Evolutionary conservation across 768 basidiomycete genomes (phyloP).

Genomic region (Macrocybe gigantea): DNA sequence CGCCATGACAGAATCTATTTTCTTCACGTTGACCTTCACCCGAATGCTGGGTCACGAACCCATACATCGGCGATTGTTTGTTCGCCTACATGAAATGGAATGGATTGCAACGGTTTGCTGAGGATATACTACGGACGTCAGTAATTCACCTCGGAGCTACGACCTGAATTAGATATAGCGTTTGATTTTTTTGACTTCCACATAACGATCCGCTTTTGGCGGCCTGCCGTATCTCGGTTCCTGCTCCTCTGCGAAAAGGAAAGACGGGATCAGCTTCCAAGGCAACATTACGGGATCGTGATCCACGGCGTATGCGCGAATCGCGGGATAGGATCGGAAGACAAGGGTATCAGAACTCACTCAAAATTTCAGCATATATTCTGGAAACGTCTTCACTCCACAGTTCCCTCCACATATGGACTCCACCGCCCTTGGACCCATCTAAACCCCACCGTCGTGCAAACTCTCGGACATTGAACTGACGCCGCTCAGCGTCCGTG

Average conservation of each 20-base stretch:
- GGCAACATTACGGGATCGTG: constrained; percentile 2
- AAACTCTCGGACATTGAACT: constrained; percentile 68
- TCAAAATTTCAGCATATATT: constrained; percentile 61
- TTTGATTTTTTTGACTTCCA: constrained; percentile 40
- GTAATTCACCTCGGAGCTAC: not conserved
- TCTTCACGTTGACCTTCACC: not conserved
- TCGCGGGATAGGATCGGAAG: not conserved
- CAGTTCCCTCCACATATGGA: constrained; percentile 77
- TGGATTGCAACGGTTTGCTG: not conserved
- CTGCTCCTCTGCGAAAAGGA: constrained; percentile 22
- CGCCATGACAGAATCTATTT: not conserved
- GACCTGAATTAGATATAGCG: constrained; percentile 33
- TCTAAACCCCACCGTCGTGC: constrained; percentile 47
- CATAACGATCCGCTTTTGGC: constrained; percentile 51
- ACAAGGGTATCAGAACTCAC: constrained; percentile 39
- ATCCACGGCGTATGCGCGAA: no score
- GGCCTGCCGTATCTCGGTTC: constrained; percentile 56
- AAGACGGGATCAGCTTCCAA: constrained; percentile 6
- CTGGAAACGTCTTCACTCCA: constrained; percentile 62
- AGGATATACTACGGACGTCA: not conserved
- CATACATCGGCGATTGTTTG: not conserved
- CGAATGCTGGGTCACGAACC: not conserved
- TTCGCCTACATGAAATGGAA: not conserved
- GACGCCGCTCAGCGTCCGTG: constrained; percentile 39
- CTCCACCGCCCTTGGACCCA: constrained; percentile 57